These are phyloP conservation scores for Aureobasidium musti DNA, from an alignment of 2,329 filamentous ascomycete species.

Conservation along the genomic window DNA sequence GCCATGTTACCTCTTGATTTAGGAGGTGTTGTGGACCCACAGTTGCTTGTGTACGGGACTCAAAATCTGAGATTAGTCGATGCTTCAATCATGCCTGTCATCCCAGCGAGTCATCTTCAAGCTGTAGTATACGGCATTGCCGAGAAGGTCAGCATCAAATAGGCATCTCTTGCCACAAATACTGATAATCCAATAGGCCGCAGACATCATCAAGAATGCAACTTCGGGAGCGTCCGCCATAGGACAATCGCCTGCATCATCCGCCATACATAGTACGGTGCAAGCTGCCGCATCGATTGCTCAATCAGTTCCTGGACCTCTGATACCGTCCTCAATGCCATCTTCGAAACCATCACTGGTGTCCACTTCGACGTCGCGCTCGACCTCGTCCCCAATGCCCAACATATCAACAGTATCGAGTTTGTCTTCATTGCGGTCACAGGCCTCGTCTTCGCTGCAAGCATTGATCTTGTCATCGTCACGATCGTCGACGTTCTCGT, in stretches of 20 bases:
- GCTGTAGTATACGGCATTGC: conserved; percentile 41
- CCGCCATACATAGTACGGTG: background rate
- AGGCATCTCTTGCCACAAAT: background rate
- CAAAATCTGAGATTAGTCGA: conserved; percentile 51
- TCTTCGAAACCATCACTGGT: background rate
- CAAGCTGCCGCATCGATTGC: background rate
- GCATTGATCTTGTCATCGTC: background rate
- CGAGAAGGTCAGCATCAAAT: conserved; percentile 45
- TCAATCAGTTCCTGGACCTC: background rate
- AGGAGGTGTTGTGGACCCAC: conserved; percentile 54
- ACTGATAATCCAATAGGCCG: conserved; percentile 41
- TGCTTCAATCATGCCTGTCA: conserved; percentile 49
- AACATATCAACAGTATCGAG: background rate
- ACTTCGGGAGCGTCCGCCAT: background rate
- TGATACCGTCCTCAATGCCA: background rate
- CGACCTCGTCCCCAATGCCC: background rate
- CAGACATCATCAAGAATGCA: conserved; percentile 50
- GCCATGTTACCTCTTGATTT: conserved; percentile 53
- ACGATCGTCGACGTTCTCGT: background rate
- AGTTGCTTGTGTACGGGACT: conserved; percentile 50
- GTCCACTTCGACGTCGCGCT: background rate
- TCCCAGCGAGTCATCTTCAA: conserved; percentile 44
- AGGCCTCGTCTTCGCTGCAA: background rate
- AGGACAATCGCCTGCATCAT: background rate
- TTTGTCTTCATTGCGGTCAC: background rate